Evolutionary conservation across 306 rosid genomes (phyloP), one percentile per base, ranked within the genome.

Genomic region (Acacia crassicarpa): DNA sequence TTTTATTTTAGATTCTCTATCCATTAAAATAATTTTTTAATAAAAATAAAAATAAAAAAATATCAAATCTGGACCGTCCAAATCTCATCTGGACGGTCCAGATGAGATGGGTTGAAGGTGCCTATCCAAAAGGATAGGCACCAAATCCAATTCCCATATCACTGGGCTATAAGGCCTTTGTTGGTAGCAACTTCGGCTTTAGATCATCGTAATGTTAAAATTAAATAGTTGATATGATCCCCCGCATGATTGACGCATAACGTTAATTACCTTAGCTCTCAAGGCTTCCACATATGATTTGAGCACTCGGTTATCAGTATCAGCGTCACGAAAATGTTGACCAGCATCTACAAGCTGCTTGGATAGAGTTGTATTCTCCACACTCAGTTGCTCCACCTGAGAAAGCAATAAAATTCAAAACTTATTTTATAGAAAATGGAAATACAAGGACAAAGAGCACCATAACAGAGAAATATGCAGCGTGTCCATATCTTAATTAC

Each of bases 261-360:
- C 53, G 23, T 49, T 89, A 91, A 38, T 38, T 48, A 48, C 98
- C 98, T 88, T 96, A 33, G 99, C 99, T 88, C 97, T 96, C 85
- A 96, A 74, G 9, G 99, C 99, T 84, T 96, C 98, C 30, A 96
- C 98, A 43, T 80, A 85, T 53, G 99, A 92, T 89, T 90, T 92
- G 9, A 94, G 88, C 38, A 96, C 98, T 53, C 95, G 84, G 61
- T 94, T 94, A 72, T 90, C 85, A 0, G 97, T 94, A 67, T 89
- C 93, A 23, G 98, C 98, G 4, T 91, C 94, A 8, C 74, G 90
- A 76, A 85, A 91, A 53, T 94, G 98, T 32, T 96, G 97, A 44
- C 83, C 81, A 27, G 93, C 88, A 82, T 92, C 86, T 3, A 83
- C 66, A 25, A 92, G 90, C 53, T 92, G 97, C 80, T 83, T 87